Percentiles rank a stretch among this genome's conserved stretches.
Conservation (phyloP, 139 green algal genomes). For the Auxenochlorella pyrenoidosa region DNA sequence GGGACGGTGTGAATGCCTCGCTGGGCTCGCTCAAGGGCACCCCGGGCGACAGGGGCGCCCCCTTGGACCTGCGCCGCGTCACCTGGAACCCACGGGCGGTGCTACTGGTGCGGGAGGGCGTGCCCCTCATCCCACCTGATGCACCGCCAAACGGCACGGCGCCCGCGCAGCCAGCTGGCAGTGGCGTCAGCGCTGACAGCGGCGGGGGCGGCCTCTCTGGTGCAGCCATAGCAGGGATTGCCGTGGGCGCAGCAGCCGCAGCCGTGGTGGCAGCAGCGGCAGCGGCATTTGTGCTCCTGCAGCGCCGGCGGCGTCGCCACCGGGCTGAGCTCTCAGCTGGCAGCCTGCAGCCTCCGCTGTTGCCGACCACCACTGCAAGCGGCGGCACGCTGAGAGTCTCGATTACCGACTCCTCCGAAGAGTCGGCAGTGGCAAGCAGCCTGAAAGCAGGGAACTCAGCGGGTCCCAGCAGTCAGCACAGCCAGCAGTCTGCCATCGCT, state of each 20-base stretch:
- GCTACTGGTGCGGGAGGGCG: background rate
- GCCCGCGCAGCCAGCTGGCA: background rate
- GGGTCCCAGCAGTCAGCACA: too few species aligned
- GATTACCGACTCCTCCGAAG: too few species aligned
- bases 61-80: background rate
- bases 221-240: background rate
- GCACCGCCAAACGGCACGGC: background rate
- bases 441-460: too few species aligned
- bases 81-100: background rate
- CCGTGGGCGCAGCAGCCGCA: background rate
- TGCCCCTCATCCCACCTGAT: background rate
- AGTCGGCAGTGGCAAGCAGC: too few species aligned
- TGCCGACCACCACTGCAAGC: background rate
- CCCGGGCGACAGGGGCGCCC: background rate
- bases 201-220: background rate
- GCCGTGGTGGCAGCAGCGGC: background rate
- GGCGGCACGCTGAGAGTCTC: background rate
- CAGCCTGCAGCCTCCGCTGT: background rate
- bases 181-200: background rate
- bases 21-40: background rate
- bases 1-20: background rate
- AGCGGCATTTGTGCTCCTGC: background rate
- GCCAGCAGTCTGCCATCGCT: too few species aligned
- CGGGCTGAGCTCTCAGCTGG: background rate
- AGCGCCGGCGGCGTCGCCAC: background rate